These are phyloP conservation scores for Fusarium pininemorale DNA, from an alignment of 2,329 filamentous ascomycete species.

Conservation along the genomic window DNA sequence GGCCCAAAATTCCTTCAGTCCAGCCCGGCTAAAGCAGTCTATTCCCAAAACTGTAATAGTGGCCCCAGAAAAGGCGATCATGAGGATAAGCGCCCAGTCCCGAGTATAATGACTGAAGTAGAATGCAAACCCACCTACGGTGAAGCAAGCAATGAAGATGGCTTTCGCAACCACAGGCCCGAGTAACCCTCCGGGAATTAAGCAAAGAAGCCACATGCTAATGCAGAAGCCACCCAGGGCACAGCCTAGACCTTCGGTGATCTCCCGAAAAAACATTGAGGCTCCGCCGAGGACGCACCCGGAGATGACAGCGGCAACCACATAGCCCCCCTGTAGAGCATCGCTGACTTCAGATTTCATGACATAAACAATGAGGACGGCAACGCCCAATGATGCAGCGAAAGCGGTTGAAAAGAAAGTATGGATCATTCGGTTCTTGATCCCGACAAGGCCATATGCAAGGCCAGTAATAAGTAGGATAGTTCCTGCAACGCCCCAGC, in stretches of 20 bases:
- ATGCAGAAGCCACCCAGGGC: slow-evolving; percentile 86
- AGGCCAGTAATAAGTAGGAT: slow-evolving; percentile 79
- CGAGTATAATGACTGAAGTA: slow-evolving; percentile 84
- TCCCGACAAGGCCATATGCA: slow-evolving; percentile 78
- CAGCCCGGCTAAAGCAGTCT: slow-evolving; percentile 89
- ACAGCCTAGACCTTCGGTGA: slow-evolving; percentile 84
- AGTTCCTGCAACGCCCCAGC: slow-evolving; percentile 79
- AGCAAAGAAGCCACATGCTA: slow-evolving; percentile 88
- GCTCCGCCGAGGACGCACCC: slow-evolving; percentile 78
- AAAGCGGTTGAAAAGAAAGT: slow-evolving; percentile 83
- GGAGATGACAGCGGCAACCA: slow-evolving; percentile 79
- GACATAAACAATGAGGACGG: slow-evolving; percentile 87
- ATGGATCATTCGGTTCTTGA: slow-evolving; percentile 82
- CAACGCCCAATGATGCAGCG: slow-evolving; percentile 75
- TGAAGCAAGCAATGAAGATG: slow-evolving; percentile 80
- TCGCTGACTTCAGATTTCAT: slow-evolving; percentile 81
- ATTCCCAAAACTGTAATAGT: slow-evolving; percentile 84
- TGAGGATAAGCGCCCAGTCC: slow-evolving; percentile 78
- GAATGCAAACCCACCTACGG: slow-evolving; percentile 72
- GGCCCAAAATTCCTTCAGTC: slow-evolving; percentile 94
- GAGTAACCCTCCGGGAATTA: slow-evolving; percentile 80
- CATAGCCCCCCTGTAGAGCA: slow-evolving; percentile 84
- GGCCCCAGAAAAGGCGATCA: slow-evolving; percentile 82
- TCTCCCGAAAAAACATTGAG: slow-evolving; percentile 81
- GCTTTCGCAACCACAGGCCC: slow-evolving; percentile 68